A percentile compares a stretch with the other conserved stretches of the same genome.
Conservation (phyloP, 2,329 filamentous ascomycete genomes). For the Claviceps sp. region DNA sequence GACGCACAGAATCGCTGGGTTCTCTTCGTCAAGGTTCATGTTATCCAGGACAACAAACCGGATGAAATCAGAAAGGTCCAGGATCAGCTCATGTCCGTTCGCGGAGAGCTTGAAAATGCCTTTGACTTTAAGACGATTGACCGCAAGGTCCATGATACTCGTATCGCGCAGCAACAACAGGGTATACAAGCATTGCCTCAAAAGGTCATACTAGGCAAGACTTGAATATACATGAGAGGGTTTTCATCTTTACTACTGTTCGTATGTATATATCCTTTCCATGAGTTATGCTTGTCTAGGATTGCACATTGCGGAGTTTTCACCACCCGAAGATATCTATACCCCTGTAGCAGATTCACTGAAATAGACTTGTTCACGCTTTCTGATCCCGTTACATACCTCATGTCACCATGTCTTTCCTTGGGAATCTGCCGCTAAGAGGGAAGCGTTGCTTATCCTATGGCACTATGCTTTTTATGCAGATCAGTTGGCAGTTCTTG, state of each 20-base stretch:
- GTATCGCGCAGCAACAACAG: constrained; percentile 25
- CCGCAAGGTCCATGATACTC: constrained; percentile 39
- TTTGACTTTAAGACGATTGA: constrained; percentile 40
- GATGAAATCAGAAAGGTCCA: constrained; percentile 43
- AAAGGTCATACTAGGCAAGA: constrained; percentile 22
- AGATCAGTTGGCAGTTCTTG: no score
- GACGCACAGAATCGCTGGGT: constrained; percentile 41
- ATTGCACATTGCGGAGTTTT: no score
- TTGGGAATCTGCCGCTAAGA: no score
- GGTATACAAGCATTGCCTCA: constrained; percentile 26
- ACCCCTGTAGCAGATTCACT: no score
- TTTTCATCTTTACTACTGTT: no score
- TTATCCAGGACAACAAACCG: constrained; percentile 42
- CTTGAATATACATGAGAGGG: constrained; percentile 5
- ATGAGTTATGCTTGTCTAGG: not conserved
- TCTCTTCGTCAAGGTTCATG: constrained; percentile 38
- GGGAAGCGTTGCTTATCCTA: no score
- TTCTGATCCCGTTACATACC: no score
- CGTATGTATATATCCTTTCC: no score
- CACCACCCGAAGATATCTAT: no score
- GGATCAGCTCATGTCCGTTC: constrained; percentile 34
- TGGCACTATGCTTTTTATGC: no score
- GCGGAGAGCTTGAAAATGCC: constrained; percentile 34
- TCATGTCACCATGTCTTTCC: no score
- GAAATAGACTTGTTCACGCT: no score